phyloP scores from a whole-genome alignment of 495 filamentous ascomycete genomes.

The Usnea hakonensis region DNA sequence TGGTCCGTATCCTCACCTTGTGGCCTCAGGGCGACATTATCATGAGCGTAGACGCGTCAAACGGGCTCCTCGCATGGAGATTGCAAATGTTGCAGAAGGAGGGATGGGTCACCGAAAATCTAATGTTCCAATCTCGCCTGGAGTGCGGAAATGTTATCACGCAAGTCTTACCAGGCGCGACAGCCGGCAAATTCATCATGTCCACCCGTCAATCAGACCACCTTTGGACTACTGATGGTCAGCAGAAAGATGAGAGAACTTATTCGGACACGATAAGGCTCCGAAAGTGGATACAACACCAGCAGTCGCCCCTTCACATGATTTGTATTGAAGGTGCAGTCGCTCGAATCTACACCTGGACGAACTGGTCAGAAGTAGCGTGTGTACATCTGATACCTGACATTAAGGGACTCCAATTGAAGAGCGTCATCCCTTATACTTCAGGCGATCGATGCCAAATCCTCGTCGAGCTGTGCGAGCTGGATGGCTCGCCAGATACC shows the following conservation, averaged over 20 bases:
- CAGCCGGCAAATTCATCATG: constrained; percentile 21
- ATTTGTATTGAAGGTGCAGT: constrained; percentile 24
- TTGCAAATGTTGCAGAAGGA: neutral
- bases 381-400: constrained; percentile 15
- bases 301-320: constrained; percentile 17
- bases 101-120: constrained; percentile 14
- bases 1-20: constrained; percentile 17
- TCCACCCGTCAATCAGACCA: constrained; percentile 25
- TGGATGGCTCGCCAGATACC: constrained; percentile 22
- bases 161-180: constrained; percentile 17
- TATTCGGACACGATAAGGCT: constrained; percentile 13
- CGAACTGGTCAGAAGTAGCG: constrained; percentile 25
- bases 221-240: constrained; percentile 22
- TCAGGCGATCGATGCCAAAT: constrained; percentile 5
- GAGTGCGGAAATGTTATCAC: constrained; percentile 17
- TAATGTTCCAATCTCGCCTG: constrained; percentile 7
- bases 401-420: neutral
- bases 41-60: constrained; percentile 21
- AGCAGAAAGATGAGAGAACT: constrained; percentile 3
- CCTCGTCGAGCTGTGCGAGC: constrained; percentile 25
- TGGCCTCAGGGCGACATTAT: constrained; percentile 13
- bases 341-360: constrained; percentile 24
- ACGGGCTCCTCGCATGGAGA: constrained; percentile 17
- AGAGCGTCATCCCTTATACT: neutral
- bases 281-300: constrained; percentile 24